Evolutionary conservation across 139 green algal genomes (phyloP).

Genomic region (Haematococcus sp.): DNA sequence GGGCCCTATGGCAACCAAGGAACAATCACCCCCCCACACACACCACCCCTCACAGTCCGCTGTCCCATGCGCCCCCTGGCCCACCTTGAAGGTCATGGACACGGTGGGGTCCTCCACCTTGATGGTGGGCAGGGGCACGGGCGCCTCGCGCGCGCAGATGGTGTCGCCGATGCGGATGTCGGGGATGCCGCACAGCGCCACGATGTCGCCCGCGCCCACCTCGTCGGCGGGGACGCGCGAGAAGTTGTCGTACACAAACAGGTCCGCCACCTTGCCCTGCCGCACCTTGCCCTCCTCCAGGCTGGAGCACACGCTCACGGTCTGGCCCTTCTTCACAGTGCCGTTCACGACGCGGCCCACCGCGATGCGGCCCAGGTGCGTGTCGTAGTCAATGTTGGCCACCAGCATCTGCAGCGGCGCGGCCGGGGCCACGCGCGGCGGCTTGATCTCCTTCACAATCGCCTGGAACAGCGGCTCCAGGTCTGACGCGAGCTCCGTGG

Average conservation of each 20-base stretch:
- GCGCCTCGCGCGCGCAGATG: conserved; percentile 61
- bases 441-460: conserved; percentile 77
- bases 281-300: conserved; percentile 16
- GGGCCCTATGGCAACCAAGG: no score
- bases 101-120: conserved; percentile 97
- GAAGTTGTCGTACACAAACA: conserved; percentile 99
- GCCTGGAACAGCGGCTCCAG: conserved; percentile 93
- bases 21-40: not conserved
- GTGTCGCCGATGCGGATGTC: conserved; percentile 96
- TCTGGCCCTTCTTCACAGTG: conserved; percentile 65
- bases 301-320: conserved; percentile 19
- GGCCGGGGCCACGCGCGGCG: conserved; percentile 66
- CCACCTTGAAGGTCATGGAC: conserved; percentile 88
- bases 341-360: conserved; percentile 85
- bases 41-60: not conserved
- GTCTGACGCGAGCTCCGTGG: conserved; percentile 69
- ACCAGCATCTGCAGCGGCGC: conserved; percentile 89
- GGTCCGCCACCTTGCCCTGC: conserved; percentile 63
- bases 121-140: conserved; percentile 88
- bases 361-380: conserved; percentile 93
- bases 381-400: conserved; percentile 94
- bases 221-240: conserved; percentile 48
- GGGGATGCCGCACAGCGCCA: conserved; percentile 69
- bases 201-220: conserved; percentile 93
- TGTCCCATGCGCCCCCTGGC: not conserved